Percentiles rank a stretch among this genome's conserved stretches.
Evolutionary conservation across 1,284 basidiomycete species (phyloP).

Genomic region (Leucoagaricus sp.): DNA sequence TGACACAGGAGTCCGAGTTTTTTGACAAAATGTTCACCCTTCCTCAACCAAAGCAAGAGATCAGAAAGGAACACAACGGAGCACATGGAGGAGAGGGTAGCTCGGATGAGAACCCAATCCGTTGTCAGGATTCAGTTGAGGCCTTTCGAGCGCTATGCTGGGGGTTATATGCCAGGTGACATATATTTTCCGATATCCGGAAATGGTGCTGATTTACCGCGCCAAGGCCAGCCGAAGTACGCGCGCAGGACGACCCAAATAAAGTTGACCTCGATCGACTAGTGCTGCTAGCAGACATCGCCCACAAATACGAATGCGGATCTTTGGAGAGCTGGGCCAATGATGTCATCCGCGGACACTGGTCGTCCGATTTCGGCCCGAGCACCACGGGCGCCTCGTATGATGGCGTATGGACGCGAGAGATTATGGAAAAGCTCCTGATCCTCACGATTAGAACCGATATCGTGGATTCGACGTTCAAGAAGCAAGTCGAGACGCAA

Average conservation of each 20-base stretch:
- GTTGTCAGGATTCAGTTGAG: constrained; percentile 45
- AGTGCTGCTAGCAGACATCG: constrained; percentile 59
- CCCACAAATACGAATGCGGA: constrained; percentile 71
- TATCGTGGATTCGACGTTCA: background rate
- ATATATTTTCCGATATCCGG: background rate
- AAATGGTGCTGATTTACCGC: background rate
- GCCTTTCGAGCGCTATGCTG: constrained; percentile 70
- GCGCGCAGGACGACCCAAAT: constrained; percentile 40
- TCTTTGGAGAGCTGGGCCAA: constrained; percentile 67
- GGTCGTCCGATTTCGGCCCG: background rate
- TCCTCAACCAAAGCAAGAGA: constrained; percentile 44
- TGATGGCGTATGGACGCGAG: background rate
- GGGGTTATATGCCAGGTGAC: constrained; percentile 53
- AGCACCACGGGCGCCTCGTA: background rate
- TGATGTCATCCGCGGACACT: constrained; percentile 52
- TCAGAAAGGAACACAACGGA: constrained; percentile 16
- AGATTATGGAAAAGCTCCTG: constrained; percentile 1
- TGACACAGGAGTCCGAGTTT: constrained; percentile 61
- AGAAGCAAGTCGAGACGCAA: background rate
- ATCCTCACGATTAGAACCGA: background rate
- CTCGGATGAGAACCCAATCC: constrained; percentile 61
- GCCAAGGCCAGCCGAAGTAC: constrained; percentile 58
- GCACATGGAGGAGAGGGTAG: constrained; percentile 44
- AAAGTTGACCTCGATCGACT: constrained; percentile 52
- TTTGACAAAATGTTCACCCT: constrained; percentile 65